Evolutionary conservation across 2,329 filamentous ascomycete species (phyloP).

Genomic region (Monilinia aucupariae): DNA sequence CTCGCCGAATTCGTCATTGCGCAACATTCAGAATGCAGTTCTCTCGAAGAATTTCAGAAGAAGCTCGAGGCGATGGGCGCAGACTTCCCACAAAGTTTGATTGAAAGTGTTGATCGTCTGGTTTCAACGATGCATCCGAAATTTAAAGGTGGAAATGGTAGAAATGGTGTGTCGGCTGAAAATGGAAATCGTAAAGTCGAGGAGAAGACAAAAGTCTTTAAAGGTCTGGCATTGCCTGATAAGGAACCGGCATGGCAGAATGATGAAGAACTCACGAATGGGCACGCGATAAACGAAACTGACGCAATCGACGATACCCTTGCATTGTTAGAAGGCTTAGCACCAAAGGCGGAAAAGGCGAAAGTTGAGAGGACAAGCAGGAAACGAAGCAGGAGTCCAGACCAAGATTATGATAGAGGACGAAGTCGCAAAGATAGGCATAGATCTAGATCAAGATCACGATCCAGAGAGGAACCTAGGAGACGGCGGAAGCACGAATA

Average conservation of each 20-base stretch:
- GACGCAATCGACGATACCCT: constrained; percentile 89
- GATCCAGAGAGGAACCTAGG: constrained; percentile 44
- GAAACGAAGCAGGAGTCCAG: constrained; percentile 51
- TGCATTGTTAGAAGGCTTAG: constrained; percentile 81
- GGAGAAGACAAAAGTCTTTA: constrained; percentile 83
- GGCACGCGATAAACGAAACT: constrained; percentile 38
- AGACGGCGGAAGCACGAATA: constrained; percentile 44
- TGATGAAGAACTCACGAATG: constrained; percentile 39
- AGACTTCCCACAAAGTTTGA: constrained; percentile 71
- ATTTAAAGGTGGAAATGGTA: constrained; percentile 69
- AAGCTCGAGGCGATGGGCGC: constrained; percentile 71
- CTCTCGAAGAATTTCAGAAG: constrained; percentile 67
- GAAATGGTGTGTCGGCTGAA: constrained; percentile 39
- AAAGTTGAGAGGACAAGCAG: constrained; percentile 37
- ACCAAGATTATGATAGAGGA: constrained; percentile 37
- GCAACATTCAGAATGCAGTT: constrained; percentile 71
- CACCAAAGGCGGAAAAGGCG: constrained; percentile 52
- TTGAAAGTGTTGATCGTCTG: constrained; percentile 86
- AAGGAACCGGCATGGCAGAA: constrained; percentile 54
- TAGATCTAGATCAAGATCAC: constrained; percentile 50
- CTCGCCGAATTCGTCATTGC: constrained; percentile 95
- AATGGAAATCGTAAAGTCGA: constrained; percentile 46
- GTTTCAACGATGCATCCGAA: constrained; percentile 87
- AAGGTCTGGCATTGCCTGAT: constrained; percentile 81
- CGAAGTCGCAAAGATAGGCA: constrained; percentile 39